phyloP scores from a whole-genome alignment of 176 grass and related monocot genomes.

The Pontederia crassipes region DNA sequence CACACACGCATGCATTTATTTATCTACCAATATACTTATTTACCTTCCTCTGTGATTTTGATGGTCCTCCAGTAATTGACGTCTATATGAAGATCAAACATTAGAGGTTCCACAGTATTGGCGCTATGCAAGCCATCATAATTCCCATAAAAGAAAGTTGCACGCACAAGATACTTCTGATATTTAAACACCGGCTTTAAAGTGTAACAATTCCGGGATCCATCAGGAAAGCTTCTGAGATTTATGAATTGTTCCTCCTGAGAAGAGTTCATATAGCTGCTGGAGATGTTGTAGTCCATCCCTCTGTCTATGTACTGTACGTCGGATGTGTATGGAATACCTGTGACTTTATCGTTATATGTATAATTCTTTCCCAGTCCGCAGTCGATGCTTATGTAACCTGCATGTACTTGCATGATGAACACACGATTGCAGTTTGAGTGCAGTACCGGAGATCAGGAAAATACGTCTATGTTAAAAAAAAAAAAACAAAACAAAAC shows the following conservation, averaged over 20 bases:
- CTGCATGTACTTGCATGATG: no score
- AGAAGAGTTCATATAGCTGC: background rate
- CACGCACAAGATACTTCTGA: background rate
- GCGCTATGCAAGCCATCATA: conserved; percentile 5
- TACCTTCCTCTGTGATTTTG: background rate
- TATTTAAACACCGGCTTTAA: background rate
- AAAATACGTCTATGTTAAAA: no score
- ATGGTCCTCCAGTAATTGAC: background rate
- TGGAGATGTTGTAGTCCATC: background rate
- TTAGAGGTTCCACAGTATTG: background rate
- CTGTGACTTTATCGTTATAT: background rate
- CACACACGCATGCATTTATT: no score
- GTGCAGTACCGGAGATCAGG: no score
- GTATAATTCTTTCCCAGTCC: background rate
- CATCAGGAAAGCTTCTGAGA: conserved; percentile 10
- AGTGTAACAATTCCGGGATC: conserved; percentile 1
- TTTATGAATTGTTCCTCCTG: background rate
- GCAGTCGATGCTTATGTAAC: background rate
- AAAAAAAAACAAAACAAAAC: no score
- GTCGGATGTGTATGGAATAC: background rate
- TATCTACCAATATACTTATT: background rate
- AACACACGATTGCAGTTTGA: no score
- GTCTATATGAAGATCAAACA: conserved; percentile 5
- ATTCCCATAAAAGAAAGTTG: conserved; percentile 4
- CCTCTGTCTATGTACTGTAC: background rate